Conservation (phyloP, 495 filamentous ascomycete species). For the Penicillium odoratum region DNA sequence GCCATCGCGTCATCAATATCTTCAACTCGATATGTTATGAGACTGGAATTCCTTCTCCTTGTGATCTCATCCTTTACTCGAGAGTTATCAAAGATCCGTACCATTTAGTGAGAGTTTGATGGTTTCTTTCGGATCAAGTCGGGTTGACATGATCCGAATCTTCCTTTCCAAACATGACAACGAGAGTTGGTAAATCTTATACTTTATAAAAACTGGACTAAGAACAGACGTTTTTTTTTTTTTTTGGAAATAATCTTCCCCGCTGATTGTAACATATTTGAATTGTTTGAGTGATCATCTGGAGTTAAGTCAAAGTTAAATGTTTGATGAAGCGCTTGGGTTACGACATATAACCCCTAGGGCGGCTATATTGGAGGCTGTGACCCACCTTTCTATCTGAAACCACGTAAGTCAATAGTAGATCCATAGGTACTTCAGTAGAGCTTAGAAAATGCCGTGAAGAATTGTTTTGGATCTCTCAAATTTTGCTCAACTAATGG, state of each 20-base stretch:
- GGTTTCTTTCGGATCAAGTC: not conserved
- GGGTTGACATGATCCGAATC: not conserved
- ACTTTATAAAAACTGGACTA: not conserved
- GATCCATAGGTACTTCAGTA: not conserved
- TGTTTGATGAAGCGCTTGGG: conserved; percentile 4
- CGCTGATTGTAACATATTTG: not conserved
- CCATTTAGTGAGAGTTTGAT: not conserved
- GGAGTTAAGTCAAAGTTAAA: conserved; percentile 2
- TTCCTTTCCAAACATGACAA: not conserved
- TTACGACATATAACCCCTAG: conserved; percentile 3
- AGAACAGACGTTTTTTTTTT: not conserved
- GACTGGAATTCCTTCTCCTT: not conserved
- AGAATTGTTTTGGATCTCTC: not conserved
- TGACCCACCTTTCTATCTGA: not conserved
- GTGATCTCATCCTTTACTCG: not conserved
- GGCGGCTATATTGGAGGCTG: conserved; percentile 5
- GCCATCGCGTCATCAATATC: not conserved
- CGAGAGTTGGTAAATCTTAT: not conserved
- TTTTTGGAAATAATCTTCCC: not conserved
- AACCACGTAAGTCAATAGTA: not conserved
- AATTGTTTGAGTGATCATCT: not conserved
- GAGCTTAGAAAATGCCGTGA: not conserved
- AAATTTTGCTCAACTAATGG: not conserved
- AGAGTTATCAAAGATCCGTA: not conserved
- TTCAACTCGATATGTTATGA: not conserved